phyloP scores from a whole-genome alignment of 2,329 filamentous ascomycete species.

The Xylariales sp. region DNA sequence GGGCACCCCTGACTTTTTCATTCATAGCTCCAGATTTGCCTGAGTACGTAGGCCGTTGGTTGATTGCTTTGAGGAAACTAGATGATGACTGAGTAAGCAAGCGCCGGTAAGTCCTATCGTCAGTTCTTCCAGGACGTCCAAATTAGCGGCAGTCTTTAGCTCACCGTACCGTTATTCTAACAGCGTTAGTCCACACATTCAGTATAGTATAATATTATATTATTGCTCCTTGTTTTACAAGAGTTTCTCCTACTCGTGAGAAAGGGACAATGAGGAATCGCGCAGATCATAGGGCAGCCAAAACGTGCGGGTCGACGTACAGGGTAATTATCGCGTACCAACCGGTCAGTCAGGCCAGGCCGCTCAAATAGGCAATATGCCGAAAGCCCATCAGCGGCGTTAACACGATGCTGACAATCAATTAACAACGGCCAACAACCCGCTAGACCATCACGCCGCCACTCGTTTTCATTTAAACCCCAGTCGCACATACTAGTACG shows the following conservation, averaged over 20 bases:
- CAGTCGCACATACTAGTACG: background rate
- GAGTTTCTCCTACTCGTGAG: background rate
- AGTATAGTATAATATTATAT: too few relatives aligned
- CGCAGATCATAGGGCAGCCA: too few relatives aligned
- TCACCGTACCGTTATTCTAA: too few relatives aligned
- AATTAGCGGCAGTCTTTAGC: too few relatives aligned
- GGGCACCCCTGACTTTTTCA: background rate
- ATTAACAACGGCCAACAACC: background rate
- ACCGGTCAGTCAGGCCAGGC: background rate
- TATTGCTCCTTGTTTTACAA: background rate
- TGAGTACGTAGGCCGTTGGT: too few relatives aligned
- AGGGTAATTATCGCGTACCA: background rate
- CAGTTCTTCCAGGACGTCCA: too few relatives aligned
- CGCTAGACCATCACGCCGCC: background rate
- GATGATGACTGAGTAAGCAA: background rate
- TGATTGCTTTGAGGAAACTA: background rate
- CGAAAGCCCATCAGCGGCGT: slow-evolving; percentile 5
- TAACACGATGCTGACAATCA: background rate
- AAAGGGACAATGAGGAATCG: too few relatives aligned
- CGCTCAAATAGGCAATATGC: slow-evolving; percentile 19
- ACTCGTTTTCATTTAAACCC: background rate
- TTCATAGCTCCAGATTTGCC: background rate
- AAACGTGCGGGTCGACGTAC: too few relatives aligned
- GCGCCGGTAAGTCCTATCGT: too few relatives aligned
- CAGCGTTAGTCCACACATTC: background rate